A percentile compares a stretch with the other conserved stretches of the same genome.
phyloP scores from a whole-genome alignment of 2,329 filamentous ascomycete genomes.

The Cladosporium sp. region DNA sequence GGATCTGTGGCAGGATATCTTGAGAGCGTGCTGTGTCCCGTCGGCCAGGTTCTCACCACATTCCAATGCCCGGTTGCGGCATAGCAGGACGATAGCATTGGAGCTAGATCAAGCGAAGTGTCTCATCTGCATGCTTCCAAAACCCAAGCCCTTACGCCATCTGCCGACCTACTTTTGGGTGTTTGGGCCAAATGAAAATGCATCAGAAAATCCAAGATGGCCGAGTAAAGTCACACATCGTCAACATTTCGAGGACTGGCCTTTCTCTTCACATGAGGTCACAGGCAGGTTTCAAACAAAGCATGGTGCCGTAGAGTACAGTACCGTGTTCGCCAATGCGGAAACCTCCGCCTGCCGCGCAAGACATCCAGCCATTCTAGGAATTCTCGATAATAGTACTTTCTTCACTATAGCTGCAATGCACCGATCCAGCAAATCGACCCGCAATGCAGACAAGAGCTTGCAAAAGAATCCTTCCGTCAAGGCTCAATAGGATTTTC shows the following conservation, averaged over 20 bases:
- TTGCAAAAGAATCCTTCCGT: background rate
- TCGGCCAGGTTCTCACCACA: background rate
- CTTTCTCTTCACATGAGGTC: no score
- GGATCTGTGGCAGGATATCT: background rate
- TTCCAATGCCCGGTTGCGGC: background rate
- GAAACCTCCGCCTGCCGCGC: background rate
- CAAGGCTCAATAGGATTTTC: background rate
- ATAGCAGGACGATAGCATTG: background rate
- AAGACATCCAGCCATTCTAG: background rate
- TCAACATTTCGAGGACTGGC: no score
- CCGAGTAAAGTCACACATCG: background rate
- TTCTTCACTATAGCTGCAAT: slow-evolving; percentile 4
- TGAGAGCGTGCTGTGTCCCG: background rate
- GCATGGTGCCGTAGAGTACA: no score
- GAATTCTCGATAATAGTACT: background rate
- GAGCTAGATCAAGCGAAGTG: slow-evolving; percentile 9
- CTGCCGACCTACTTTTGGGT: no score
- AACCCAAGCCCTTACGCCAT: background rate
- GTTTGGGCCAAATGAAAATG: background rate
- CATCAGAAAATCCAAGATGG: background rate
- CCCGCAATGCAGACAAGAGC: background rate
- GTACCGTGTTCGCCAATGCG: background rate
- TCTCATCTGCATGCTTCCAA: slow-evolving; percentile 5
- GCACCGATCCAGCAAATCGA: background rate
- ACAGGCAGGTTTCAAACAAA: no score